phyloP scores from a whole-genome alignment of 2,329 filamentous ascomycete genomes.

The Sporothrix brasiliensis region DNA sequence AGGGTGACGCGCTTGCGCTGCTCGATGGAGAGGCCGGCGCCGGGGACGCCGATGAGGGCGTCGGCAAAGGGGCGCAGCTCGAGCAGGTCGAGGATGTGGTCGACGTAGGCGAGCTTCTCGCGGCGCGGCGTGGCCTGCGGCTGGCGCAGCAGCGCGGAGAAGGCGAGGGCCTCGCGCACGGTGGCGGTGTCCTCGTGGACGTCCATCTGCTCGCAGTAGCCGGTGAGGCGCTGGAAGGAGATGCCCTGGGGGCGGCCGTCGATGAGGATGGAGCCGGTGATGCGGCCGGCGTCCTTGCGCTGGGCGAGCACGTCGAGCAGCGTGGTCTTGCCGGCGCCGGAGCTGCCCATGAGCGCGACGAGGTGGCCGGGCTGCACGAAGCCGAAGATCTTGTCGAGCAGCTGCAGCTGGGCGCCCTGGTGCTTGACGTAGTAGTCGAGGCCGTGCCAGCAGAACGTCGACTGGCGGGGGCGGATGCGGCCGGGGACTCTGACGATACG shows the following conservation, averaged over 20 bases:
- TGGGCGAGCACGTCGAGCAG: conserved; percentile 81
- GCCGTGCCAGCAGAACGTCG: conserved; percentile 74
- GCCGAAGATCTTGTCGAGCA: conserved; percentile 78
- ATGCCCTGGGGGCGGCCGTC: conserved; percentile 62
- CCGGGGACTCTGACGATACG: neutral
- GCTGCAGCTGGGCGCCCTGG: conserved; percentile 61
- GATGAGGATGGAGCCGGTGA: conserved; percentile 73
- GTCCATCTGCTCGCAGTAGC: conserved; percentile 80
- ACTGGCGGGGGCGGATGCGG: conserved; percentile 49
- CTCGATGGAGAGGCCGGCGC: conserved; percentile 54
- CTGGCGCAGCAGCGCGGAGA: conserved; percentile 74
- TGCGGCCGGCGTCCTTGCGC: conserved; percentile 75
- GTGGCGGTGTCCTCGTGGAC: conserved; percentile 73
- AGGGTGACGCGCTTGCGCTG: conserved; percentile 62
- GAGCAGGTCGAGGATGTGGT: conserved; percentile 71
- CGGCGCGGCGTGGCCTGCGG: conserved; percentile 62
- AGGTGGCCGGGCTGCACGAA: conserved; percentile 82
- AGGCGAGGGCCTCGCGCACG: conserved; percentile 74
- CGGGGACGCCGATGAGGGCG: conserved; percentile 46
- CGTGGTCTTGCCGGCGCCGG: conserved; percentile 86
- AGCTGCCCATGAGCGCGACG: conserved; percentile 77
- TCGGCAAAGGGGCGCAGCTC: conserved; percentile 54
- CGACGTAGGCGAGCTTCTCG: conserved; percentile 76
- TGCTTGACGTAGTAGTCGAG: conserved; percentile 69
- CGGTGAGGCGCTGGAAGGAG: conserved; percentile 31